These are phyloP conservation scores for Trypanosoma cruzi DNA, from an alignment of 208 protist genomes.

Conservation along the genomic window DNA sequence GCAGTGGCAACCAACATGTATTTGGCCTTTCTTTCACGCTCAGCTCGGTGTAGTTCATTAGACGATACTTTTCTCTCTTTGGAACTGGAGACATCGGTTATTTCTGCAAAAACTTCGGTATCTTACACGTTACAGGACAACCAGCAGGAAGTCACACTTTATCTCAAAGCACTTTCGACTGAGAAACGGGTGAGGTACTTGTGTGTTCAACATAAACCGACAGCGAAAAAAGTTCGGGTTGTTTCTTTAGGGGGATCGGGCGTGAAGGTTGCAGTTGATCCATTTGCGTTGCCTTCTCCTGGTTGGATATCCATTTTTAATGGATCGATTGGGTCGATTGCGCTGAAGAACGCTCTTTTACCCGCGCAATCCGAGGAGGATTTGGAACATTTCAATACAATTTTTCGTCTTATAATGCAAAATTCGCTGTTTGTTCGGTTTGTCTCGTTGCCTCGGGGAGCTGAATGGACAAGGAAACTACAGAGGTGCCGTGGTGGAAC, in stretches of 20 bases:
- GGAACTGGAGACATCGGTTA: constrained; percentile 20
- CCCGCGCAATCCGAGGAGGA: constrained; percentile 1
- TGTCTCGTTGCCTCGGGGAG: background rate
- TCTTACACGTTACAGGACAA: background rate
- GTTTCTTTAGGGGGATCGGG: background rate
- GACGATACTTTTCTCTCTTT: constrained; percentile 14
- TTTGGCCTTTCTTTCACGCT: constrained; percentile 47
- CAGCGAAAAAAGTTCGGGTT: constrained; percentile 1
- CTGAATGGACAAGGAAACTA: constrained; percentile 21
- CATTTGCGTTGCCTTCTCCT: background rate
- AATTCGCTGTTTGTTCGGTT: constrained; percentile 13
- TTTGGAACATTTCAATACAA: constrained; percentile 5
- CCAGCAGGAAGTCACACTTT: constrained; percentile 1
- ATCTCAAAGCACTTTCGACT: constrained; percentile 13
- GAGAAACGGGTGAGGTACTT: constrained; percentile 24
- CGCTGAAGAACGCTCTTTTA: constrained; percentile 7
- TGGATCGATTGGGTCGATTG: constrained; percentile 10
- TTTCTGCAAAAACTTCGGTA: constrained; percentile 29
- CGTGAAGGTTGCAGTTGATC: constrained; percentile 6
- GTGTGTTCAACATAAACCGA: constrained; percentile 15
- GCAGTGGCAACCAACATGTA: constrained; percentile 41
- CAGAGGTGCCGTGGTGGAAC: constrained; percentile 25
- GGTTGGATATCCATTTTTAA: constrained; percentile 17
- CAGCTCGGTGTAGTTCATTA: constrained; percentile 31
- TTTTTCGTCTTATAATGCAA: constrained; percentile 7